Percentiles rank a stretch among this genome's conserved stretches.
These are phyloP conservation scores for Penicillium sclerotiorum DNA, from an alignment of 2,329 filamentous ascomycete genomes.

Conservation along the genomic window DNA sequence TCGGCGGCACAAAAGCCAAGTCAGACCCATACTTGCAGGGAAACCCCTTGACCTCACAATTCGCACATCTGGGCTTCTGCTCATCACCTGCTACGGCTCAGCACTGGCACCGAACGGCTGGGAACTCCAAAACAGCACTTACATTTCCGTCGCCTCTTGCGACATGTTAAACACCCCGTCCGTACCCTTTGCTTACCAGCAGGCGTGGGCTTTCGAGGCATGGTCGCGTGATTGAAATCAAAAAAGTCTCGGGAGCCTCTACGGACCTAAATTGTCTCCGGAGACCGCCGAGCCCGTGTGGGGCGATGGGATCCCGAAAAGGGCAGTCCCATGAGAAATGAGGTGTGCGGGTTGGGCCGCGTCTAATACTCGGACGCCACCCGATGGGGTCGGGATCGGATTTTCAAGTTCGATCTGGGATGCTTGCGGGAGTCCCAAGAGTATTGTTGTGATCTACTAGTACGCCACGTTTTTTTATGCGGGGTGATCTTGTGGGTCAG, in stretches of 20 bases:
- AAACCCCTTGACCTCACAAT: constrained; percentile 28
- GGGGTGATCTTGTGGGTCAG: no score
- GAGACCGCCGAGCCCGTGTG: constrained; percentile 11
- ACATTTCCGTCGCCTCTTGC: constrained; percentile 31
- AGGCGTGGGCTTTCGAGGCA: constrained; percentile 26
- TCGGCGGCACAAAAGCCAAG: constrained; percentile 25
- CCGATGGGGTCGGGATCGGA: not conserved
- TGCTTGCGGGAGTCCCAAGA: no score
- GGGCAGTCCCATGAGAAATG: not conserved
- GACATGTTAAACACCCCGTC: constrained; percentile 29
- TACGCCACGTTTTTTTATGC: no score
- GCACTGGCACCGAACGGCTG: not conserved
- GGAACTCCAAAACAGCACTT: not conserved
- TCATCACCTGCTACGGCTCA: constrained; percentile 22
- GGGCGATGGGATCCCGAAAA: not conserved
- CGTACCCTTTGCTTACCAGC: constrained; percentile 29
- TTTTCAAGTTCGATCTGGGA: no score
- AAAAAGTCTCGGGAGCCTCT: constrained; percentile 19
- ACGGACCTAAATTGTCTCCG: constrained; percentile 13
- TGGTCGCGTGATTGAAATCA: constrained; percentile 11
- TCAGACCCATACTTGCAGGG: constrained; percentile 27
- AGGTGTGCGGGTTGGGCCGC: constrained; percentile 13
- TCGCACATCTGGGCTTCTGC: constrained; percentile 28
- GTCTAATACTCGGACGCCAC: constrained; percentile 3
- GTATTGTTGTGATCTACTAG: not conserved